Base-by-base conservation (phyloP, 2,329 filamentous ascomycete genomes). In the Scopulariopsis brevicaulis region DNA sequence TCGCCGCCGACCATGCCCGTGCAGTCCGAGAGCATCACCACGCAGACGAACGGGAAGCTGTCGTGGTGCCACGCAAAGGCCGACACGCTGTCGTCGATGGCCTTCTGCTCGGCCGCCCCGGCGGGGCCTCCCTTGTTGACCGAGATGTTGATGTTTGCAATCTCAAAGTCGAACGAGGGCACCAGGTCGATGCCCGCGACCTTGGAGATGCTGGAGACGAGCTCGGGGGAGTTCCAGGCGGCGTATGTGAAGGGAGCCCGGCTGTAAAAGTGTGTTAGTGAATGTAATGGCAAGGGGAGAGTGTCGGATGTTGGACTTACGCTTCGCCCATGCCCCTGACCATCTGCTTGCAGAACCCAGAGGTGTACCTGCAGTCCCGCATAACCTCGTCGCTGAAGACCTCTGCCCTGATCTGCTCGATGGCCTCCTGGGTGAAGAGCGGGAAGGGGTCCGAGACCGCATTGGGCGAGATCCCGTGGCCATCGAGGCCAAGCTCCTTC, bases 21-120 rank as follows among this genome's bases (percentile, higher is more conserved):
- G 62, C 81, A 84, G 64, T 86, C 82, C 37, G 80, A 83, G 34
- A 86, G 74, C 83, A 87, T 87, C 8, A 78, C 75, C n/a, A 87
- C 83, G 62, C 82, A 86, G n/a, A 87, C 83, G 64, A 86, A 87
- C 0, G 83, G 82, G 65, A 84, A 86, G 64, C 79, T 83, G 66
- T 86, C 84, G 0, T 72, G 79, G 68, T 86, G 83, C 83, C 83
- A 86, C 43, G 77, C 80, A 34, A 86, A 77, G 25, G 82, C 77
- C 5, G 82, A 77, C 28, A 32, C 28, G 62, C 77, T 73, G 40
- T 77, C 73, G 3, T 11, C 46, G 4, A 50, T 3, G 46, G 46
- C 18, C 54, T 80, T 75, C 28, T 77, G 74, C 40, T 46, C 28
- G 4, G 28, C 28, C 28, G 4, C 28, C 8, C 28, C 28, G 4